phyloP scores from a whole-genome alignment of 495 filamentous ascomycete genomes.

The Stereocaulon alpinum region DNA sequence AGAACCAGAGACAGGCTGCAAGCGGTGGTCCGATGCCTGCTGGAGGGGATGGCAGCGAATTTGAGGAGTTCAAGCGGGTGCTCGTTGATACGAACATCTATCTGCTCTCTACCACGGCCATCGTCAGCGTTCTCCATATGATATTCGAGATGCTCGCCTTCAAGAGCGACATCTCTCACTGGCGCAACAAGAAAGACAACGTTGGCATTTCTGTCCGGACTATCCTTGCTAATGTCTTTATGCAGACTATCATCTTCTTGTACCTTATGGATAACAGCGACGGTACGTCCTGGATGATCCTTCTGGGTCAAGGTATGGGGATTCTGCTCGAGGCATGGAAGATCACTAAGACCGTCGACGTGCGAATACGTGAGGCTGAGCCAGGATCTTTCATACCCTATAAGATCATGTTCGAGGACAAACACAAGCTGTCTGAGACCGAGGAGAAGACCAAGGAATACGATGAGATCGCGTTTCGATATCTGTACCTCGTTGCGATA shows the following conservation, averaged over 20 bases:
- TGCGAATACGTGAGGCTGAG: slow-evolving; percentile 62
- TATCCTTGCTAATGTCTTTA: slow-evolving; percentile 94
- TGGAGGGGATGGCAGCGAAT: slow-evolving; percentile 66
- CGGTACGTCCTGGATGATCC: slow-evolving; percentile 97
- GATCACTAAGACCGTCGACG: slow-evolving; percentile 91
- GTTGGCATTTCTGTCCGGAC: slow-evolving; percentile 92
- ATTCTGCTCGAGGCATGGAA: slow-evolving; percentile 97
- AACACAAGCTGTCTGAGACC: slow-evolving; percentile 87
- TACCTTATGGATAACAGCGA: slow-evolving; percentile 98
- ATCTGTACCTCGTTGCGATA: slow-evolving; percentile 84
- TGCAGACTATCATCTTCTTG: slow-evolving; percentile 93
- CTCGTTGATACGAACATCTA: slow-evolving; percentile 90
- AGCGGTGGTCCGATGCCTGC: slow-evolving; percentile 53
- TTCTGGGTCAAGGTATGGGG: slow-evolving; percentile 83
- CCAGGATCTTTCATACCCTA: slow-evolving; percentile 66
- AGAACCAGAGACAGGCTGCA: slow-evolving; percentile 60
- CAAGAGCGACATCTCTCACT: slow-evolving; percentile 94
- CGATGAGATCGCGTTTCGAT: slow-evolving; percentile 93
- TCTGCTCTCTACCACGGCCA: slow-evolving; percentile 69
- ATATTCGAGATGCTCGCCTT: slow-evolving; percentile 93
- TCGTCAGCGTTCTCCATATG: slow-evolving; percentile 85
- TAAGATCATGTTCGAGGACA: slow-evolving; percentile 83
- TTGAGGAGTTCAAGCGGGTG: slow-evolving; percentile 92
- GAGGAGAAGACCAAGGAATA: slow-evolving; percentile 98
- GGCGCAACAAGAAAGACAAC: slow-evolving; percentile 98